These are phyloP conservation scores for Magnusiomyces suaveolens DNA, from an alignment of 1,139 yeast genomes.

Conservation along the genomic window DNA sequence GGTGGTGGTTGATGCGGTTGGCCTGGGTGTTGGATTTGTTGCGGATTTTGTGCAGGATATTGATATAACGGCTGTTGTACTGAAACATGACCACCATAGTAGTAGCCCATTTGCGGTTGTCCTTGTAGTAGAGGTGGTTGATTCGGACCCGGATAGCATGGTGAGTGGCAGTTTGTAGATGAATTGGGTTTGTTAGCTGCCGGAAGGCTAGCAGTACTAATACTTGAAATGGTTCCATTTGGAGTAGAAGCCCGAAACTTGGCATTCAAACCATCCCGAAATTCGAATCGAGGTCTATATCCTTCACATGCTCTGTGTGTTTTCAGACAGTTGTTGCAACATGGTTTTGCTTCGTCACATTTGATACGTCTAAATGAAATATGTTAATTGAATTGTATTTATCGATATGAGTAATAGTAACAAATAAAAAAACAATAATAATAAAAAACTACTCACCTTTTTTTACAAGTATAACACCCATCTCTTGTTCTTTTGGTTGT, in stretches of 20 bases:
- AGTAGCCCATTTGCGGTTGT: too few species aligned
- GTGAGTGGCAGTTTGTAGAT: too few species aligned
- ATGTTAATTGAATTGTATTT: not conserved
- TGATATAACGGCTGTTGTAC: not conserved
- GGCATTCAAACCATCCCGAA: conserved; percentile 12
- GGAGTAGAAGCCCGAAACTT: not conserved
- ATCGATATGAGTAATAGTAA: not conserved
- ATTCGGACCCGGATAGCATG: not conserved
- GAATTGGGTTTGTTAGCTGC: not conserved
- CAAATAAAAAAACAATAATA: not conserved
- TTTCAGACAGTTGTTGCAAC: conserved; percentile 22
- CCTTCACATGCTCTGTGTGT: conserved; percentile 22
- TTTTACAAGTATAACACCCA: conserved; percentile 27
- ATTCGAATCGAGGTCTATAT: conserved; percentile 14
- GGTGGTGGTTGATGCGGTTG: too few species aligned
- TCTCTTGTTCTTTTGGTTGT: conserved; percentile 21
- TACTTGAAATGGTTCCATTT: not conserved
- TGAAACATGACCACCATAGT: too few species aligned
- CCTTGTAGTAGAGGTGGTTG: not conserved
- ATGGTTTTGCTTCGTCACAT: conserved; percentile 25
- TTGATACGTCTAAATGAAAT: conserved; percentile 18
- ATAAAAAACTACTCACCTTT: conserved; percentile 12
- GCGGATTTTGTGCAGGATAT: not conserved
- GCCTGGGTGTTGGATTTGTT: not conserved
- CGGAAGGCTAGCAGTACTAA: not conserved